A percentile compares a stretch with the other conserved stretches of the same genome.
Conservation (phyloP, 441 rosid species). For the Breynia disticha region DNA sequence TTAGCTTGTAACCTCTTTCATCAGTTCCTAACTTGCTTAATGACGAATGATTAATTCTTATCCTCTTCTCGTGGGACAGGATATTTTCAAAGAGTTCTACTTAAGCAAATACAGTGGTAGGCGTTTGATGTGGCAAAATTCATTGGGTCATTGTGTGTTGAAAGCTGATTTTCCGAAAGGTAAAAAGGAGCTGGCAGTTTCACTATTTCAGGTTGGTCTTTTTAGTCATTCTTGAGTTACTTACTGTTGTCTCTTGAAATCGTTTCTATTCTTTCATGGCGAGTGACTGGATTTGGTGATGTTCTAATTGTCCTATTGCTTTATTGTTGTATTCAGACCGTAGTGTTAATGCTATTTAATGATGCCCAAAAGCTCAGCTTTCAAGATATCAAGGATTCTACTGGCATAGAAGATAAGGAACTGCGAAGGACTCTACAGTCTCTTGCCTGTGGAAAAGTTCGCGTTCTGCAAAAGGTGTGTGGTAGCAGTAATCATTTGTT, state of each 20-base stretch:
- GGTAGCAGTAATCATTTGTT: constrained; percentile 4
- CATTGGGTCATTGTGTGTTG: constrained; percentile 91
- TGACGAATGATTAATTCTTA: constrained; percentile 4
- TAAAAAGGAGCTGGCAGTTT: constrained; percentile 94
- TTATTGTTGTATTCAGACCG: constrained; percentile 47
- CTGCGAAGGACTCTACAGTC: constrained; percentile 94
- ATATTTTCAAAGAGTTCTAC: constrained; percentile 96
- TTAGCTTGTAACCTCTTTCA: constrained; percentile 9
- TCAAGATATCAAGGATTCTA: constrained; percentile 90
- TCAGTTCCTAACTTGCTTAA: background rate
- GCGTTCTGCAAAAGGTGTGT: constrained; percentile 82
- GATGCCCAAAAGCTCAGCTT: constrained; percentile 89
- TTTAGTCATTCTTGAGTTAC: background rate
- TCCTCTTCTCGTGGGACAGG: constrained; percentile 36
- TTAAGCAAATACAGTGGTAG: constrained; percentile 94
- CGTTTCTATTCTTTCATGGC: constrained; percentile 6
- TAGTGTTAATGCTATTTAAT: constrained; percentile 94
- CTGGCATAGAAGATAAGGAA: constrained; percentile 96
- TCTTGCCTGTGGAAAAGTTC: constrained; percentile 97
- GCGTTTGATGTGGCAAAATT: constrained; percentile 98
- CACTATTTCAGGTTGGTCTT: constrained; percentile 82
- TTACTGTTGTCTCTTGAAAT: background rate
- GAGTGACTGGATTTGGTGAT: constrained; percentile 1
- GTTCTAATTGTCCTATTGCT: constrained; percentile 18
- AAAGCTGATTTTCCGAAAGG: constrained; percentile 89